These are phyloP conservation scores for Fusarium robinianum DNA, from an alignment of 2,329 filamentous ascomycete genomes.

Conservation along the genomic window DNA sequence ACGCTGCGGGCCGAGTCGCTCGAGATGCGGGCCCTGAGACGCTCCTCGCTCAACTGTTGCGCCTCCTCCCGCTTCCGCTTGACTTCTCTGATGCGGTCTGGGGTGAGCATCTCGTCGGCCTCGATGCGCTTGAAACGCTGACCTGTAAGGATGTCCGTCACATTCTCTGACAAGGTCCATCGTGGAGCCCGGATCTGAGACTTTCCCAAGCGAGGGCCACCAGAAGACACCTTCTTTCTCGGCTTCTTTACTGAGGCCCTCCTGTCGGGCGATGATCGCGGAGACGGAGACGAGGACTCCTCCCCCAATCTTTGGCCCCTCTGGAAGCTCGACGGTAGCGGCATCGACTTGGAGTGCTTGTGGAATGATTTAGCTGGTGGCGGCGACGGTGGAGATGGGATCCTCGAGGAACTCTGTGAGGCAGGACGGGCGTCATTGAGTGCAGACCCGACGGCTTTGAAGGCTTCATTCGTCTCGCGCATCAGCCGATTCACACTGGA, in stretches of 20 bases:
- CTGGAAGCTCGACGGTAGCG: constrained; percentile 25
- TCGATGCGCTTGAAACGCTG: constrained; percentile 60
- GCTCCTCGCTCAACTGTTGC: constrained; percentile 27
- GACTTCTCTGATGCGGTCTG: constrained; percentile 54
- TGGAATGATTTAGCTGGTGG: constrained; percentile 17
- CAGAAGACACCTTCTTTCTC: constrained; percentile 42
- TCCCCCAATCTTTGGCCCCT: constrained; percentile 20
- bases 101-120: constrained; percentile 63
- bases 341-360: constrained; percentile 34
- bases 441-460: constrained; percentile 50
- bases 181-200: constrained; percentile 40
- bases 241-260: constrained; percentile 47
- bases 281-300: constrained; percentile 15
- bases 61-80: constrained; percentile 43
- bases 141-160: constrained; percentile 60
- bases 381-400: constrained; percentile 21
- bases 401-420: constrained; percentile 21
- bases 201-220: constrained; percentile 18
- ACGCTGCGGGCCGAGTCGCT: constrained; percentile 33
- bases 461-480: constrained; percentile 55
- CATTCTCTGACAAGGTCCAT: constrained; percentile 60
- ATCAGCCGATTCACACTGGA: constrained; percentile 52
- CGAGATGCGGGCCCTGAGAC: constrained; percentile 23
- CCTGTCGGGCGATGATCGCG: constrained; percentile 28
- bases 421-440: constrained; percentile 43